Evolutionary conservation across 768 basidiomycete genomes (phyloP).

Genomic region (Mycena indigotica): DNA sequence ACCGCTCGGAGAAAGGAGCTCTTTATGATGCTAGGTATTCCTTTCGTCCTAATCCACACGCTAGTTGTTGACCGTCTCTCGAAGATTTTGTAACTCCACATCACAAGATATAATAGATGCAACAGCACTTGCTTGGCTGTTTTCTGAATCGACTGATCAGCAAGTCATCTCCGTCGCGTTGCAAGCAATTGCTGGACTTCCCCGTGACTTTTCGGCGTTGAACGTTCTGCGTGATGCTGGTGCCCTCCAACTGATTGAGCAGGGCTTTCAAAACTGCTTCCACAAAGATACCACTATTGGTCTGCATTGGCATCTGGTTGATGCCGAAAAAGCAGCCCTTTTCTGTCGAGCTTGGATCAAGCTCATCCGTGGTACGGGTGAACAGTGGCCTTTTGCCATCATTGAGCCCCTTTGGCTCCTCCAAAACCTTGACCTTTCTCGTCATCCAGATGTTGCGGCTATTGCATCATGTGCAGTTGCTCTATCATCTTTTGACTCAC

Average conservation of each 20-base stretch:
- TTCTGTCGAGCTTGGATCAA: constrained; percentile 46
- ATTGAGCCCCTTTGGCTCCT: constrained; percentile 38
- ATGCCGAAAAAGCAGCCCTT: constrained; percentile 36
- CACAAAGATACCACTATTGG: constrained; percentile 40
- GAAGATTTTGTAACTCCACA: constrained; percentile 4
- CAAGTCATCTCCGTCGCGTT: constrained; percentile 34
- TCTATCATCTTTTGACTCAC: constrained; percentile 37
- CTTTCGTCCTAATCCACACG: not conserved
- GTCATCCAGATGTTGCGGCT: constrained; percentile 34
- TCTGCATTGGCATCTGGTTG: constrained; percentile 39
- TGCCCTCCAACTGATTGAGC: constrained; percentile 35
- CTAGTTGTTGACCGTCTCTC: not conserved
- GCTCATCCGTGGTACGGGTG: constrained; percentile 37
- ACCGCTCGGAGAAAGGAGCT: constrained; percentile 1
- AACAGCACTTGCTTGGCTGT: constrained; percentile 39
- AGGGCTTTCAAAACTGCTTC: constrained; percentile 41
- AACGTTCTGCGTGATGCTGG: constrained; percentile 40
- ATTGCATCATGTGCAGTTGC: constrained; percentile 41
- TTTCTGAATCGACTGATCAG: constrained; percentile 37
- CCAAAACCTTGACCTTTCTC: constrained; percentile 29
- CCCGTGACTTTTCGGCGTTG: constrained; percentile 40
- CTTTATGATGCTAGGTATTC: constrained; percentile 18
- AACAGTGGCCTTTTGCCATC: constrained; percentile 39
- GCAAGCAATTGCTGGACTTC: constrained; percentile 42
- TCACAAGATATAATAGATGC: constrained; percentile 41